Percentiles rank a stretch among this genome's conserved stretches.
These are phyloP conservation scores for Starmerella bombi DNA, from an alignment of 805 yeast genomes.

Conservation along the genomic window DNA sequence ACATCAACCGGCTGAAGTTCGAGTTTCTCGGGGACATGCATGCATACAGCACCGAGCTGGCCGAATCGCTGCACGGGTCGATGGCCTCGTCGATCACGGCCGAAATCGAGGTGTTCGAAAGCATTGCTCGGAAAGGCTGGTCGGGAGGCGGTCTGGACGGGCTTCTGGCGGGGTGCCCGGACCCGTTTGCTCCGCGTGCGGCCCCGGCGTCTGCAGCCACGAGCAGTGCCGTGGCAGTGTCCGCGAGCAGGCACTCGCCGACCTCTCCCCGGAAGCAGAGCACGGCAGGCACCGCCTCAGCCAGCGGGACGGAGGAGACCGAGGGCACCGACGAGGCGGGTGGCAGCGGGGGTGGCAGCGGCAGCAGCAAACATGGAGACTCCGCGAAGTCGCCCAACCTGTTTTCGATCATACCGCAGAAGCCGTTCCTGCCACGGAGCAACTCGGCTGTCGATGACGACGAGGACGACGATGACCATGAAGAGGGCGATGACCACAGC, in stretches of 20 bases:
- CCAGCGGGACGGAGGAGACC: not conserved
- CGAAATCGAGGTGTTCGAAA: constrained; percentile 68
- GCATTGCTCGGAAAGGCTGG: constrained; percentile 74
- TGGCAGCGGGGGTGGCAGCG: not conserved
- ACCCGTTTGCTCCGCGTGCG: constrained; percentile 38
- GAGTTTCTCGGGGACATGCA: constrained; percentile 57
- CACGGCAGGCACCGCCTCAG: not conserved
- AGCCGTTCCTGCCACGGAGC: constrained; percentile 20
- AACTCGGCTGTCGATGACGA: not conserved
- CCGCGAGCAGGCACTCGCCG: not conserved
- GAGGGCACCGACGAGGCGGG: not conserved
- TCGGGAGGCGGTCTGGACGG: constrained; percentile 77
- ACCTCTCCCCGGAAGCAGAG: not conserved
- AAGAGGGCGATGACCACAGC: not conserved
- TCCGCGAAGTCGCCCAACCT: constrained; percentile 10
- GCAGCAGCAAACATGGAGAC: not conserved
- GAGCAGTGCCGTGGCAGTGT: too few species aligned
- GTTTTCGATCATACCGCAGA: constrained; percentile 23
- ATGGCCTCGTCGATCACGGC: constrained; percentile 60
- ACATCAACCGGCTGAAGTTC: constrained; percentile 60
- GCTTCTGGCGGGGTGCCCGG: constrained; percentile 49
- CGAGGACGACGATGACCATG: constrained; percentile 8
- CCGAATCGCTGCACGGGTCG: constrained; percentile 38
- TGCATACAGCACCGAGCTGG: constrained; percentile 49
- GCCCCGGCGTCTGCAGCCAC: too few species aligned